Base-by-base conservation (phyloP, 495 filamentous ascomycete genomes). In the Aspergillus bertholletiae region DNA sequence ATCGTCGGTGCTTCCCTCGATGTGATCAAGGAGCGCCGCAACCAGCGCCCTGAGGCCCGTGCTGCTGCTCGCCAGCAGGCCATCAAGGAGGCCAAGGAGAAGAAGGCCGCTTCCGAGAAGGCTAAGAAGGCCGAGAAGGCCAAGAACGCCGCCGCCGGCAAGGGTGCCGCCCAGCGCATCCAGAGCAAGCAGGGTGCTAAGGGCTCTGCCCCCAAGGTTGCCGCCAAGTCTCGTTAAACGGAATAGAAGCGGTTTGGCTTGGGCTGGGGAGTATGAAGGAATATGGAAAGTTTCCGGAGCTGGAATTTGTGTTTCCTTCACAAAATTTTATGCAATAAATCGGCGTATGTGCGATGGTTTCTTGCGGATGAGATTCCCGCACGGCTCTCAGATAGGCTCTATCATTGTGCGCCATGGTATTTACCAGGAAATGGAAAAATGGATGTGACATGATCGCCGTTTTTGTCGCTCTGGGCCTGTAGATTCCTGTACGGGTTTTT, bases 111-210 rank as follows among this genome's bases (percentile, higher is more conserved):
- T 54, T 81, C 85, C 47, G 84, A 88, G 76, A 87, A 82, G 74
- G 85, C 85, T 75, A 99, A 99, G 90, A 97, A 97, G 89, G 86
- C 88, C 40, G 95, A 97, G 79, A 99, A 99, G 90, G 94, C 94
- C 61, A 99, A 97, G 90, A 81, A 59, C 64, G 94, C 92, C 57
- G 84, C 87, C 55, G 60, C 66, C 41, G 82, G 86, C 69, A 86
- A 88, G 78, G 92, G 91, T 61, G 81, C 90, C 79, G 79, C 80
- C 56, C 76, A 81, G 68, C 81, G 86, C 71, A 89, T 96, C 74
- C 81, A 85, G 73, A 88, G 90, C 81, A 99, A 99, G 88, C 91
- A 96, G 84, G 91, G 91, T 61, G 89, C 90, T 28, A 96, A 94
- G 84, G 94, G 95, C 63, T 84, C 92, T 65, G 84, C 84, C 61